Conservation (phyloP, 2,329 filamentous ascomycete species). For the Hypoxylon sp. region DNA sequence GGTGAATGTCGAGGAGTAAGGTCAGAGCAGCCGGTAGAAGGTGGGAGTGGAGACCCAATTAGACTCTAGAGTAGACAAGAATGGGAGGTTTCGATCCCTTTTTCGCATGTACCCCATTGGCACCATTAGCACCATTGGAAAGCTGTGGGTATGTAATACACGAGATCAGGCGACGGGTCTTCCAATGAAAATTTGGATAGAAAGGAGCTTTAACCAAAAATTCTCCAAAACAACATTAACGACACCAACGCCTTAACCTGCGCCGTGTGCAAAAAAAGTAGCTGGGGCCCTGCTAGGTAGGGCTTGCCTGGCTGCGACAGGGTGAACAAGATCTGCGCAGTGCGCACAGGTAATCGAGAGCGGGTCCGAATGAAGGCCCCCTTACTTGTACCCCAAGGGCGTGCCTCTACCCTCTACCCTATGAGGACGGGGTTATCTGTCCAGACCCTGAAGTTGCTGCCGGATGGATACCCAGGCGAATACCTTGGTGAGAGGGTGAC, state of each 20-base stretch:
- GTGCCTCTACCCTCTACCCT: constrained; percentile 41
- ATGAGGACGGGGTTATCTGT: constrained; percentile 34
- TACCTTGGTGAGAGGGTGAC: constrained; percentile 38
- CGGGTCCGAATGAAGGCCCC: constrained; percentile 41
- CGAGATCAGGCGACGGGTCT: constrained; percentile 40
- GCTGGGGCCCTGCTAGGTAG: constrained; percentile 49
- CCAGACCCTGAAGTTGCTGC: constrained; percentile 12
- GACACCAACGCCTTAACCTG: constrained; percentile 49
- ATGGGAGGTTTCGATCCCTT: constrained; percentile 46
- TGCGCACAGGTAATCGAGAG: constrained; percentile 50
- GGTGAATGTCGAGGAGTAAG: constrained; percentile 44
- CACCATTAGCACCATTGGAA: constrained; percentile 22
- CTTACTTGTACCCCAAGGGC: constrained; percentile 42
- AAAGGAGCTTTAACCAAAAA: constrained; percentile 38
- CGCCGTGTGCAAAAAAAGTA: constrained; percentile 48
- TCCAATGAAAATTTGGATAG: constrained; percentile 42
- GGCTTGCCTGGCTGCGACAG: constrained; percentile 49
- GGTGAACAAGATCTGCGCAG: constrained; percentile 52
- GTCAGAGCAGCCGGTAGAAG: constrained; percentile 43
- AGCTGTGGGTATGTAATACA: constrained; percentile 47
- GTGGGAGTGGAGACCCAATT: constrained; percentile 50
- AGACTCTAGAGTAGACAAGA: constrained; percentile 44
- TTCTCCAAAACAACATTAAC: constrained; percentile 44
- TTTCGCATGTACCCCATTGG: constrained; percentile 41
- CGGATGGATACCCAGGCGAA: constrained; percentile 25